Conservation (phyloP, 768 basidiomycete species). For the Boletus rubroflammeus region DNA sequence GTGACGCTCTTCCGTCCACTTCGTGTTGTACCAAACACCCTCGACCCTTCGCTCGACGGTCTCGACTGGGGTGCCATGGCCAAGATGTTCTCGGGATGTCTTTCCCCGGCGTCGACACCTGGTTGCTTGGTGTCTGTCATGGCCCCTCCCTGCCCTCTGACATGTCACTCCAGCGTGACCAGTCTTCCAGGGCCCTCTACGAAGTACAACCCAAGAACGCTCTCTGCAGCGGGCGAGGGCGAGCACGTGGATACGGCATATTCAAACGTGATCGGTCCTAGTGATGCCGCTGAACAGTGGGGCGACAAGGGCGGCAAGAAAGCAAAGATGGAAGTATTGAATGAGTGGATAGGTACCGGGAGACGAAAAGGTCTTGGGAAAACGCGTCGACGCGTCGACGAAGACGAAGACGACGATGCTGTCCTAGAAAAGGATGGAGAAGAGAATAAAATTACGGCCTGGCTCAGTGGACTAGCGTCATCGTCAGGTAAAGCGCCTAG, state of each 20-base stretch:
- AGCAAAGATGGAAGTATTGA: conserved; percentile 44
- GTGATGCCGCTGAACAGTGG: conserved; percentile 53
- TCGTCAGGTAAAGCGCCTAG: not conserved
- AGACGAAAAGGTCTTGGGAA: conserved; percentile 36
- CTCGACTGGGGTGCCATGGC: conserved; percentile 76
- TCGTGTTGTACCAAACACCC: conserved; percentile 78
- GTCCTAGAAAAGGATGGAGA: not conserved
- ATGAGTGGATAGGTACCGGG: conserved; percentile 39
- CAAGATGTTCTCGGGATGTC: conserved; percentile 58
- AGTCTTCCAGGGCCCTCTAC: conserved; percentile 24
- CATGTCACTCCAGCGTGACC: conserved; percentile 4
- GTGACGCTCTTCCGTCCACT: conserved; percentile 79
- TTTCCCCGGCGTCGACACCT: conserved; percentile 29
- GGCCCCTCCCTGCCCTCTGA: conserved; percentile 23
- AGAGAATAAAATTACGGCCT: not conserved
- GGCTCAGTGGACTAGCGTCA: not conserved
- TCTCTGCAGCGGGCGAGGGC: conserved; percentile 7
- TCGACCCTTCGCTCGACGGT: conserved; percentile 44
- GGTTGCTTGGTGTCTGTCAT: conserved; percentile 15
- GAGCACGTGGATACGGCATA: conserved; percentile 48
- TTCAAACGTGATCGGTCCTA: conserved; percentile 63
- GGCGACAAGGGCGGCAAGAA: conserved; percentile 45
- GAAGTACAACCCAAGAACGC: not conserved
- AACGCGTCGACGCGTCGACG: conserved; percentile 21
- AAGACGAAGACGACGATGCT: conserved; percentile 16